phyloP scores from a whole-genome alignment of 257 asterid genomes.

The Verbena officinalis region DNA sequence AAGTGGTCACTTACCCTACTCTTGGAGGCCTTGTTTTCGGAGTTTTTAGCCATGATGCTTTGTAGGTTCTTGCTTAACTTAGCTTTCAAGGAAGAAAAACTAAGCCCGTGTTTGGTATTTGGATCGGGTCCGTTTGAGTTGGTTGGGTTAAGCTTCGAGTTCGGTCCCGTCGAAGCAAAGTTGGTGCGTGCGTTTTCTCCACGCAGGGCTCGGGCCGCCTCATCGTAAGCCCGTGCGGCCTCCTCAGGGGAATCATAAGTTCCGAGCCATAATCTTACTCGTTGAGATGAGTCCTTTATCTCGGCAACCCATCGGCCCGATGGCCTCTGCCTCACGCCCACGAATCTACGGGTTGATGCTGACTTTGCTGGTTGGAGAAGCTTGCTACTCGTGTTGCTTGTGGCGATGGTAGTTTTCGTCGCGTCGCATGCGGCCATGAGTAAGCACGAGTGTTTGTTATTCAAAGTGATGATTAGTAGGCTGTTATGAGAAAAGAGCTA shows the following conservation, averaged over 20 bases:
- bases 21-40: conserved; percentile 60
- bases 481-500: conserved; percentile 10
- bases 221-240: conserved; percentile 88
- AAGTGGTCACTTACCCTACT: conserved; percentile 83
- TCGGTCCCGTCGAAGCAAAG: conserved; percentile 40
- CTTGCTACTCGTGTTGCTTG: conserved; percentile 36
- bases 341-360: conserved; percentile 49
- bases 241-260: conserved; percentile 91
- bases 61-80: conserved; percentile 82
- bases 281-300: conserved; percentile 85
- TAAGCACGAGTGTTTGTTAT: neutral
- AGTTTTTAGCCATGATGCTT: conserved; percentile 69
- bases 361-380: conserved; percentile 39
- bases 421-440: conserved; percentile 58
- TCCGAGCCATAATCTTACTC: conserved; percentile 84
- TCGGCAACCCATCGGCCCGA: conserved; percentile 96
- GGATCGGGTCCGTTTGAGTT: conserved; percentile 30
- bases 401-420: conserved; percentile 34
- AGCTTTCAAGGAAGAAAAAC: conserved; percentile 77
- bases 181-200: conserved; percentile 89
- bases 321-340: conserved; percentile 85
- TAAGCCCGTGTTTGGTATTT: conserved; percentile 50
- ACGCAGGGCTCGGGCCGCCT: conserved; percentile 84
- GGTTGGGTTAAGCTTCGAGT: conserved; percentile 16
- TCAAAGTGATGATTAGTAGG: neutral